phyloP scores from a whole-genome alignment of 805 yeast species.

The Saturnispora besseyi region DNA sequence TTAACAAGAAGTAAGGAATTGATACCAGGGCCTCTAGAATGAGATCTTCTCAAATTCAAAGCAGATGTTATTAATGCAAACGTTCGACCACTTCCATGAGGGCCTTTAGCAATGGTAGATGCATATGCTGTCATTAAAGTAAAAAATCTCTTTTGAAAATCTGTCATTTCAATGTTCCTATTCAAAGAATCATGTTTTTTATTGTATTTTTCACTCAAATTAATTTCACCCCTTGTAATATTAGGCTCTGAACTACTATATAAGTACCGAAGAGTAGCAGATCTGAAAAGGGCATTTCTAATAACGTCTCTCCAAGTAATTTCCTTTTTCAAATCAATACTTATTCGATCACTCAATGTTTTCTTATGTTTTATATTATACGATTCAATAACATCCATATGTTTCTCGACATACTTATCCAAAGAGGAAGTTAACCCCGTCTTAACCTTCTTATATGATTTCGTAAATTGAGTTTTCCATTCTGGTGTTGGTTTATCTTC shows the following conservation, averaged over 20 bases:
- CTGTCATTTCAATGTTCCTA: slow-evolving; percentile 16
- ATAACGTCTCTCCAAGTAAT: slow-evolving; percentile 18
- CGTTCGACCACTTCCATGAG: slow-evolving; percentile 27
- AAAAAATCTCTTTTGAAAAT: slow-evolving; percentile 24
- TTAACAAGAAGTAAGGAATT: slow-evolving; percentile 26
- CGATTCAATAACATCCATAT: slow-evolving; percentile 19
- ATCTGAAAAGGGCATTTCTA: slow-evolving; percentile 11
- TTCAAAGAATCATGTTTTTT: background rate
- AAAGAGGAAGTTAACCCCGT: slow-evolving; percentile 15
- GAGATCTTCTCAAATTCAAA: slow-evolving; percentile 18
- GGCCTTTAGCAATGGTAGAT: slow-evolving; percentile 26
- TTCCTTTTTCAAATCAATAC: slow-evolving; percentile 14
- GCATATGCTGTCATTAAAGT: slow-evolving; percentile 20
- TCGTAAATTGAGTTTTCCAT: slow-evolving; percentile 16
- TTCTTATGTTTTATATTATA: slow-evolving; percentile 18
- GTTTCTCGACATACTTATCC: slow-evolving; percentile 16
- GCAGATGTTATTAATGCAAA: slow-evolving; percentile 23
- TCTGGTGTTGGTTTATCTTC: background rate
- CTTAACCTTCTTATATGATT: slow-evolving; percentile 16
- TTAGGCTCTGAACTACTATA: slow-evolving; percentile 3
- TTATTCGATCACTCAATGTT: slow-evolving; percentile 18
- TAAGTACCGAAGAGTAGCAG: slow-evolving; percentile 14
- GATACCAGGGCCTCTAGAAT: slow-evolving; percentile 22
- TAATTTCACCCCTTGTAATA: background rate
- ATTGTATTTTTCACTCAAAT: background rate